Evolutionary conservation across 331 rosid species (phyloP), one percentile per base, ranked within the genome.

Genomic region (Acacia pycnantha): DNA sequence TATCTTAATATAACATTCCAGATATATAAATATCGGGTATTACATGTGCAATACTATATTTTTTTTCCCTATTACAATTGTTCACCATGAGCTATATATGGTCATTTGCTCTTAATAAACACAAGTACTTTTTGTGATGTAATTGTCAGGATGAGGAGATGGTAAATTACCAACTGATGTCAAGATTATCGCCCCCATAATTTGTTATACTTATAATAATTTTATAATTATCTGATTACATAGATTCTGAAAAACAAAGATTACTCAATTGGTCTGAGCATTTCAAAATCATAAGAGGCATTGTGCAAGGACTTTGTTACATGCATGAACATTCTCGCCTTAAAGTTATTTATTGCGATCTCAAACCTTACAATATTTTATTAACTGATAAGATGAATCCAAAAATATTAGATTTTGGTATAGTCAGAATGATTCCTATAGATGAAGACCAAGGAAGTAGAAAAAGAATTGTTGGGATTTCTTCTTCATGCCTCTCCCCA

Each of bases 391-490:
- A 86, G 3, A 88, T 90, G 90, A 84, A 71, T 4, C 54, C 87
- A 11, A 92, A 92, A 72, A 86, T 92, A 74, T 83, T 88, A 15
- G 85, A 92, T 86, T 92, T 92, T 85, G 93, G 91, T 22, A 75
- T 88, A 85, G 90, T 90, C 31, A 90, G 47, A 43, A 82, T 90
- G 43, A 77, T 86, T 16, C 66, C 11, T 3, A 65, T 58, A 16
- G 94, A 88, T 46, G 85, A 87, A 75, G 80, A 86, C 53, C 88
- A 79, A 53, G 90, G 77, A 35, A 88, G 66, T 26, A 88, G 89
- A 4, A 79, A 69, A 27, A 83, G 81, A 77, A 79, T 92, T 70
- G 90, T 86, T 27, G 94, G 94, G 40, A 92, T 81, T 31, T 31
- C 15, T 27, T 16, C 33, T 35, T 41, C 2, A 15, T 6, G 59